These are phyloP conservation scores for Coprinopsis marcescibilis DNA, from an alignment of 768 basidiomycete genomes.

Conservation along the genomic window DNA sequence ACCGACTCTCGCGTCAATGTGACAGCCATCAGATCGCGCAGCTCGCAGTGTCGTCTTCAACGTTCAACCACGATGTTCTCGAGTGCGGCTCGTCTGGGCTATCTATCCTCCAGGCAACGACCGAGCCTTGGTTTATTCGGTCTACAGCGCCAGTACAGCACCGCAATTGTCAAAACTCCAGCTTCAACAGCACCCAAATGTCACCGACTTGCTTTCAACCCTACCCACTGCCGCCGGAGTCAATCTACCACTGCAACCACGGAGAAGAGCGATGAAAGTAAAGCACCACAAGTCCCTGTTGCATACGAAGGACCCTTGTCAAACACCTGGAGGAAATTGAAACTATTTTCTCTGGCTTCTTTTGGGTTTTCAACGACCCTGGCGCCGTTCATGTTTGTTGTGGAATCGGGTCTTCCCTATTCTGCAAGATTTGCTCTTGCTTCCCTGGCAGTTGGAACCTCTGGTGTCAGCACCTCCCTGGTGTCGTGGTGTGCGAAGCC, in stretches of 20 bases:
- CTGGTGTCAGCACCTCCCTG: constrained; percentile 66
- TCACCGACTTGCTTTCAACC: too few species aligned
- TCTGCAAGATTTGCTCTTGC: constrained; percentile 65
- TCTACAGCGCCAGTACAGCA: not conserved
- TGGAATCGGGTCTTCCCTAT: constrained; percentile 72
- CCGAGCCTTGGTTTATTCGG: too few species aligned
- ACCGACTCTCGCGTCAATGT: too few species aligned
- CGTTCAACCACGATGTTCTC: constrained; percentile 10
- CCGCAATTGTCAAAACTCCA: not conserved
- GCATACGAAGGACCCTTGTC: constrained; percentile 71
- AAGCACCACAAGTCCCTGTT: constrained; percentile 18
- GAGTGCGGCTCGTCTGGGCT: not conserved
- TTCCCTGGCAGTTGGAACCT: constrained; percentile 64
- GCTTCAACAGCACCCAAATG: constrained; percentile 6
- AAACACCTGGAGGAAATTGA: constrained; percentile 68
- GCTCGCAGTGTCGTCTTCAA: not conserved
- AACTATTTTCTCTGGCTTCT: constrained; percentile 79
- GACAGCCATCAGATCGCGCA: too few species aligned
- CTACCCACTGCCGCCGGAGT: too few species aligned
- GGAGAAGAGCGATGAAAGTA: constrained; percentile 7
- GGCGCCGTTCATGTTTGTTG: constrained; percentile 74
- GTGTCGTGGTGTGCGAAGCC: constrained; percentile 68
- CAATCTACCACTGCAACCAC: too few species aligned
- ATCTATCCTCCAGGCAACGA: not conserved
- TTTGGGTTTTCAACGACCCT: constrained; percentile 62